Base-by-base conservation (phyloP, 208 protist species). In the Leishmania arabica region DNA sequence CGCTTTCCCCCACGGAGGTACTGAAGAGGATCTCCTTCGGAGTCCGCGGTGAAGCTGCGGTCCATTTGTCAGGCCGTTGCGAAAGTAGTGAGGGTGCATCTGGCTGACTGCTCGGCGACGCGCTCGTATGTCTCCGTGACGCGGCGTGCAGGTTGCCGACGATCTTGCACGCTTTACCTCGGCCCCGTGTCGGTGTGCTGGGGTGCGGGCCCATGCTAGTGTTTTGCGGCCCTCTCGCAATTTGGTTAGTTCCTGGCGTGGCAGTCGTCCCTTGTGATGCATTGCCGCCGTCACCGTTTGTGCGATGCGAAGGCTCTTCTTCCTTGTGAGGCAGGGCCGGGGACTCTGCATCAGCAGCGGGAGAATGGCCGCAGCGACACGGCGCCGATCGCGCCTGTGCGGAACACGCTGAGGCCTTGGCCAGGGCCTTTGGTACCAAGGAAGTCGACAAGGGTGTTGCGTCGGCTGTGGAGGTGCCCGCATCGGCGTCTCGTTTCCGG, bases 21-120 rank as follows among this genome's bases (percentile, higher is more conserved):
- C 82, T 85, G 66, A 80, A 84, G 40, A 86, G 77, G 27, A 86
- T 79, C 51, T 90, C 84, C 9, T 73, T 83, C 27, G 78, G 75
- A 62, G 47, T 77, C 42, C 56, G 54, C 31, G 54, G 8, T n/a
- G 49, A 47, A 7, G 70, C n/a, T 7, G 19, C 62, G 2, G 42
- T 34, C 54, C 47, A 4, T 40, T 37, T 15, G 68, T 53, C 21
- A 53, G 58, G 0, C 31, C 68, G 1, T 71, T 37, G 47, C 74
- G 42, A 1, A 21, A 37, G 9, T n/a, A 7, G 37, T 27, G 66
- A 49, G 8, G 40, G 40, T 47, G 9, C 34, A 11, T 49, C 40
- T 47, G 40, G 1, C 21, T 1, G 40, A 71, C 56, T 15, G 69
- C n/a, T 27, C 7, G 56, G 6, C 31, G n/a, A 24, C 68, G 49